phyloP scores from a whole-genome alignment of 495 filamentous ascomycete species.

The Hapsidospora chrysogenum region DNA sequence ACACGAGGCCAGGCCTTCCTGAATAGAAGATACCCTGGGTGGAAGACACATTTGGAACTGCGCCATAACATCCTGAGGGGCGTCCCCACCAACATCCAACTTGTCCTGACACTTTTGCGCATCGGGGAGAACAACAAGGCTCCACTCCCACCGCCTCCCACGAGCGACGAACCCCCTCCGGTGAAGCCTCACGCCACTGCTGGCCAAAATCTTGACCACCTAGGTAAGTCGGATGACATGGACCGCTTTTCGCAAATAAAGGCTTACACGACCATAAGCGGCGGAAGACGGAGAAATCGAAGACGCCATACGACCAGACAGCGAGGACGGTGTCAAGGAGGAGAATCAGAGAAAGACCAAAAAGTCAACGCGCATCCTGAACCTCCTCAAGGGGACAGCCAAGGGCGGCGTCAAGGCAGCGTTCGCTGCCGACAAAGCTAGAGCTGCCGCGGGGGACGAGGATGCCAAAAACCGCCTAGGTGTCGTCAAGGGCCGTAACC shows the following conservation, averaged over 20 bases:
- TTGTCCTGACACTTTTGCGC: conserved; percentile 71
- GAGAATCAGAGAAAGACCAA: conserved; percentile 23
- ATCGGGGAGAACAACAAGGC: conserved; percentile 72
- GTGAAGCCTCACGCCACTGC: conserved; percentile 27
- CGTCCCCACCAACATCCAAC: conserved; percentile 78
- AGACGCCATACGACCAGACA: conserved; percentile 19
- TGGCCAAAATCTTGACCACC: conserved; percentile 18
- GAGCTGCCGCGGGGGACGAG: conserved; percentile 46
- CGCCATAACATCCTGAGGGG: conserved; percentile 58
- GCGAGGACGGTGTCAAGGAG: conserved; percentile 16
- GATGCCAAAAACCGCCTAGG: conserved; percentile 58
- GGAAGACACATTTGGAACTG: conserved; percentile 47
- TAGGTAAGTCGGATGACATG: conserved; percentile 14
- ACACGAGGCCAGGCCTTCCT: conserved; percentile 38
- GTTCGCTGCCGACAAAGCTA: conserved; percentile 50
- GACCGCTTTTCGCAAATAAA: no score
- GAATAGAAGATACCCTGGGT: conserved; percentile 48
- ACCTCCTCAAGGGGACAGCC: conserved; percentile 52
- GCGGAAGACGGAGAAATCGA: conserved; percentile 24
- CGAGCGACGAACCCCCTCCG: conserved; percentile 34
- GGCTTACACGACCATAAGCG: no score
- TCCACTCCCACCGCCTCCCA: conserved; percentile 66
- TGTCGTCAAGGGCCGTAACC: conserved; percentile 26
- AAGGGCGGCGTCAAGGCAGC: conserved; percentile 50
- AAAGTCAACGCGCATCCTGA: conserved; percentile 27